A percentile compares a stretch with the other conserved stretches of the same genome.
Conservation (phyloP, 139 green algal genomes). For the Edaphochlamys debaryana region DNA sequence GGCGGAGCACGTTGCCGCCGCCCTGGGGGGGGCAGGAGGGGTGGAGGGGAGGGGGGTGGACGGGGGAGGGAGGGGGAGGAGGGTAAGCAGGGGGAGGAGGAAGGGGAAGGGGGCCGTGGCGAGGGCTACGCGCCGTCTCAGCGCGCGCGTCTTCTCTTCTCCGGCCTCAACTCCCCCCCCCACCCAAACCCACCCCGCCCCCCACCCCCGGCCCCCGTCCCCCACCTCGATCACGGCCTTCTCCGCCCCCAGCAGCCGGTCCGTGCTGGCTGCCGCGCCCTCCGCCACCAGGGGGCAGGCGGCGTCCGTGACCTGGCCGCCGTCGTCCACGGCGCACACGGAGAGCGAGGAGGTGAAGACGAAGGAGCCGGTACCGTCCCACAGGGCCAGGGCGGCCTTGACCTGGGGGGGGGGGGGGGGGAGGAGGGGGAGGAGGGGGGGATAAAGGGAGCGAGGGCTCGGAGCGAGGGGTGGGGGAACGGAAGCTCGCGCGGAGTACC, state of each 20-base stretch:
- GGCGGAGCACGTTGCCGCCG: slow-evolving; percentile 88
- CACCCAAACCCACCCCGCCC: background rate
- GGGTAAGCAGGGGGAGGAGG: background rate
- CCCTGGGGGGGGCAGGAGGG: slow-evolving; percentile 37
- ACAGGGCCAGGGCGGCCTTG: slow-evolving; percentile 71
- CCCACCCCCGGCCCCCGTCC: background rate
- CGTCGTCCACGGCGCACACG: slow-evolving; percentile 82
- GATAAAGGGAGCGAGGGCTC: background rate
- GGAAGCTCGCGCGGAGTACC: no score
- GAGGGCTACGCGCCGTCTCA: no score
- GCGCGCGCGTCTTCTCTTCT: no score
- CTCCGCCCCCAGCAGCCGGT: slow-evolving; percentile 87
- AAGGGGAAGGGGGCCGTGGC: no score
- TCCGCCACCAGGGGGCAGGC: slow-evolving; percentile 60
- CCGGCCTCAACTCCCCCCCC: background rate
- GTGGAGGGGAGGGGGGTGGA: no score
- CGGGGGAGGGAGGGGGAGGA: background rate
- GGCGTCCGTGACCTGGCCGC: slow-evolving; percentile 69
- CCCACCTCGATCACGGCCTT: slow-evolving; percentile 70
- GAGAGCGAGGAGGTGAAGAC: slow-evolving; percentile 92
- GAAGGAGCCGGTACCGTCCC: slow-evolving; percentile 86
- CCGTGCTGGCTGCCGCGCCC: slow-evolving; percentile 72
- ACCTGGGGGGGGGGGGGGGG: slow-evolving; percentile 47
- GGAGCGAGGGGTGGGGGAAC: background rate
- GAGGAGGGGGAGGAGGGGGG: background rate